Evolutionary conservation across 2,329 filamentous ascomycete genomes (phyloP), one percentile per base, ranked within the genome.

Genomic region (Penicillium italicum): DNA sequence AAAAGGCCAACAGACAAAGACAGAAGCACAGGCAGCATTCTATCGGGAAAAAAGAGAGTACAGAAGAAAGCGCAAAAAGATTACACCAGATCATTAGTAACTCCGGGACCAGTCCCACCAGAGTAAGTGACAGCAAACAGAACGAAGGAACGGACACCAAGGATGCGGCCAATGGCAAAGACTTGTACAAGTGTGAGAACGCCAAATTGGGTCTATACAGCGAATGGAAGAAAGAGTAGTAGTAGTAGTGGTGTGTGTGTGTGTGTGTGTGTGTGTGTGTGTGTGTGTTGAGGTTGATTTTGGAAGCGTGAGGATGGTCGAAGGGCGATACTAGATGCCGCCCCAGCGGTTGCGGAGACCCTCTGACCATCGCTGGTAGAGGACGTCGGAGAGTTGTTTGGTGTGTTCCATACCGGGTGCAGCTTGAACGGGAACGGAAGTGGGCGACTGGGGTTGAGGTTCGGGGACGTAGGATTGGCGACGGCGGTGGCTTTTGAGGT

Each of bases 291-390:
- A 45, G 42, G 36, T 37, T 49, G 54, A 38, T 37, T 42, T 45
- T 36, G 38, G 34, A 22, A 50, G 24, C 12, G 42, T 42, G n/a
- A 38, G 8, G 30, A 10, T 41, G 38, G 30, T 42, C 14, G 26
- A 12, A n/a, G 49, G 28, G 42, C 46, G 53, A 57, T 37, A 53
- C 58, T 56, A 69, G 24, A 69, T 45, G 20, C 63, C 76, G 18
- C 79, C 77, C 88, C 88, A 92, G 53, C 88, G 80, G 52, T 84
- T 81, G 61, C 86, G 85, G 65, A 97, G 77, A 1, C 91, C 91
- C 56, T 95, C 90, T 3, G 87, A 85, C 94, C 94, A 99, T 41
- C 93, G 84, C 16, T 87, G 85, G 75, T 97, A 97, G 20, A 99
- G 82, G 20, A 96, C 90, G 71, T 97, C 91, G 1, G 90, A 90